Conservation (phyloP, 352 stramenopile species). For the Thalassiosira ordinaria region DNA sequence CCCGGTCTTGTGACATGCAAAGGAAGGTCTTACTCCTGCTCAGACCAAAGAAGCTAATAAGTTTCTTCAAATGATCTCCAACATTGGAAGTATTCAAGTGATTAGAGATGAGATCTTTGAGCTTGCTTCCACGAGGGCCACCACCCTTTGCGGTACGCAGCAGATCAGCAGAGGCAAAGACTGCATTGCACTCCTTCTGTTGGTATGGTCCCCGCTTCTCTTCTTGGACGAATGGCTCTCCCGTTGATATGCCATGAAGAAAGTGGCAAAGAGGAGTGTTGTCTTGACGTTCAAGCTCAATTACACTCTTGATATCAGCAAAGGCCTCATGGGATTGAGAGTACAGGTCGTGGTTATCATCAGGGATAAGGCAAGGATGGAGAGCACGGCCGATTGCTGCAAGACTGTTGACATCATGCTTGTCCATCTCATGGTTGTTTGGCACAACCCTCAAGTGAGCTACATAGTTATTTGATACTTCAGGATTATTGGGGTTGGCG, state of each 20-base stretch:
- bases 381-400: too few relatives aligned
- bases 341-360: neutral
- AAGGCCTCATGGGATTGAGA: neutral
- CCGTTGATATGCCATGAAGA: neutral
- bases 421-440: too few relatives aligned
- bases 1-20: neutral
- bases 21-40: neutral
- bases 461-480: too few relatives aligned
- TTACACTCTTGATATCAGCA: neutral
- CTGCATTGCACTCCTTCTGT: constrained; percentile 3
- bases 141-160: constrained; percentile 14
- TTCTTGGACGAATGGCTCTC: neutral
- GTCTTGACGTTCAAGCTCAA: neutral
- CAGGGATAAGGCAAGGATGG: too few relatives aligned
- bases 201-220: neutral
- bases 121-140: neutral
- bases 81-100: neutral
- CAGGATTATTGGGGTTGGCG: too few relatives aligned
- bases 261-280: neutral
- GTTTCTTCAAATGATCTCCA: neutral
- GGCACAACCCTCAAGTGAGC: too few relatives aligned
- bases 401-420: too few relatives aligned
- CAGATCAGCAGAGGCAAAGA: constrained; percentile 2
- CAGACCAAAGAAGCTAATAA: constrained; percentile 8
- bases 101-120: constrained; percentile 29